Evolutionary conservation across 1,284 basidiomycete genomes (phyloP), one percentile per base, ranked within the genome.

Genomic region (Heterobasidion parviporum): DNA sequence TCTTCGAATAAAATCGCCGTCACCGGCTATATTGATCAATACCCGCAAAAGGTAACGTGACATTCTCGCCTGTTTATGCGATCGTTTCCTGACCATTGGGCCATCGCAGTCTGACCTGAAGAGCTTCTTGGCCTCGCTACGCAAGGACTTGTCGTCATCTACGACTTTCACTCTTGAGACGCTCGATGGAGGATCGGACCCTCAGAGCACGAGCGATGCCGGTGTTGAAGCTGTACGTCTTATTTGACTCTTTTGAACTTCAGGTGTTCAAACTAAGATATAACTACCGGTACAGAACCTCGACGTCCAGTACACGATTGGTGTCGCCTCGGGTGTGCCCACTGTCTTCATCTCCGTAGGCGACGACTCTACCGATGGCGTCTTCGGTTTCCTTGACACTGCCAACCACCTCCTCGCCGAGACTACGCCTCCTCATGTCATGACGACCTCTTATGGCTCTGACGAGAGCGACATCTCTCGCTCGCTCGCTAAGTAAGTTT

Each of bases 281-380:
- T 9, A 7, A 6, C 10, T n/a, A 6, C 8, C 34, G 12, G 1
- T 33, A 5, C 38, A 56, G 55, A 34, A 56, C 35, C 55, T 56
- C 44, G 55, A 55, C 38, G 41, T 32, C 16, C 49, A 87, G 70
- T 85, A 85, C 57, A 78, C 82, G 3, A 78, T 75, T 36, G 82
- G 78, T 12, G 73, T 87, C 8, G 75, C 78, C 3, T 80, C 71
- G 70, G 83, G 83, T 1, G 83, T 81, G 6, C 81, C 79, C 15
- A 81, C 81, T 61, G 77, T 75, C 33, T 85, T 80, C 66, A 83
- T 78, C 70, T 79, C 80, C 63, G 64, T 62, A 16, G 60, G 62
- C 14, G 56, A 64, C 36, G 62, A 65, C 16, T 65, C 66, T 61
- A 53, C 64, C 16, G 67, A 70, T 51, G 60, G 58, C n/a, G 54